phyloP scores from a whole-genome alignment of 75 land plant species.

The Isoetes taiwanensis region DNA sequence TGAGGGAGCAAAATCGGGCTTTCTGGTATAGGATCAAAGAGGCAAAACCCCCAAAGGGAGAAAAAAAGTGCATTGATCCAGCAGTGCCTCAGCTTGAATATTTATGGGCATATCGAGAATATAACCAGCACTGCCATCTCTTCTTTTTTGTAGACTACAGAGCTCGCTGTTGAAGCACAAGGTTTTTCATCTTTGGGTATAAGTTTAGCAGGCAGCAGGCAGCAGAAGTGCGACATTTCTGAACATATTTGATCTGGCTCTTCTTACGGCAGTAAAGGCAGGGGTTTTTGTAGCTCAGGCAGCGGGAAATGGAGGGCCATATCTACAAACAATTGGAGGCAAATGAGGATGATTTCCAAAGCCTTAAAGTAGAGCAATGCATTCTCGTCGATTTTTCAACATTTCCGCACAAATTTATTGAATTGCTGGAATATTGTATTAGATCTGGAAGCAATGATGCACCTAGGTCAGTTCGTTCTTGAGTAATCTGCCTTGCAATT shows the following conservation, averaged over 20 bases:
- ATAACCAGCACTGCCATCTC: too few species aligned
- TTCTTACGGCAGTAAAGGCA: background rate
- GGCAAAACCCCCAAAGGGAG: too few species aligned
- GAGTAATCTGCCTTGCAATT: too few species aligned
- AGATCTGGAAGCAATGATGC: conserved; percentile 16
- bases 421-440: conserved; percentile 31
- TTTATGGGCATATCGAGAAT: too few species aligned
- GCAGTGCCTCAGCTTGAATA: too few species aligned
- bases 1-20: too few species aligned
- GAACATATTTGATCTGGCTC: background rate
- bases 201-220: too few species aligned
- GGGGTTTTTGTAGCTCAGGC: conserved; percentile 7
- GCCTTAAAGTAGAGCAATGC: conserved; percentile 34
- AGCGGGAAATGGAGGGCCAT: conserved; percentile 5
- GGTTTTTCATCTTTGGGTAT: too few species aligned
- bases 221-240: conserved; percentile 1
- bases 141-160: too few species aligned
- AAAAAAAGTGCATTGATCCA: too few species aligned
- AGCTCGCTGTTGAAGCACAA: too few species aligned
- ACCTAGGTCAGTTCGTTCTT: conserved; percentile 16
- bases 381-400: conserved; percentile 34
- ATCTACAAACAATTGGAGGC: conserved; percentile 21
- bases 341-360: conserved; percentile 32
- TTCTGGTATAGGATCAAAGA: too few species aligned
- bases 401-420: conserved; percentile 37